phyloP scores from a whole-genome alignment of 225 moss, liverwort and hornwort genomes.

The Polytrichum formosum region DNA sequence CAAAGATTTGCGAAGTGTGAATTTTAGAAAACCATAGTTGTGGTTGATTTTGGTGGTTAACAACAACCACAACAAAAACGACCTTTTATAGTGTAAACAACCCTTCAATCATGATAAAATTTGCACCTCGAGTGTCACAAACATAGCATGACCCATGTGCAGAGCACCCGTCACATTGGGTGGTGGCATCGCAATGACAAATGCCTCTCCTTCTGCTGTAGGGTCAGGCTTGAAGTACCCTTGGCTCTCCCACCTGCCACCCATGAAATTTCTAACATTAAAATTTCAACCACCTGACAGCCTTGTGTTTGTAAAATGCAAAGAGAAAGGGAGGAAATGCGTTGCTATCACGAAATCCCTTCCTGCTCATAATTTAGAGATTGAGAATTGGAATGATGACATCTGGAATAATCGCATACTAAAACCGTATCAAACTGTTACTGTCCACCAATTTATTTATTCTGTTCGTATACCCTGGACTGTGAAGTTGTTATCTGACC shows the following conservation, averaged over 20 bases:
- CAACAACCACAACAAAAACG: too few relatives aligned
- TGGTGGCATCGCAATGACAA: conserved; percentile 96
- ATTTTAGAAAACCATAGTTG: too few relatives aligned
- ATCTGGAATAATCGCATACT: too few relatives aligned
- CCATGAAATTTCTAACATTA: too few relatives aligned
- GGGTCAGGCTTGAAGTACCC: conserved; percentile 83
- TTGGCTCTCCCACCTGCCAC: conserved; percentile 91
- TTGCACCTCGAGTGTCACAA: conserved; percentile 86
- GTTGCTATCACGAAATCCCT: background rate
- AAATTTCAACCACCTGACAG: background rate
- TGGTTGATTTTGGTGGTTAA: too few relatives aligned
- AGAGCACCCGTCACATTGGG: conserved; percentile 97
- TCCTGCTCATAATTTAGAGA: background rate
- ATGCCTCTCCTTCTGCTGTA: conserved; percentile 66
- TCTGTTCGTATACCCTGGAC: too few relatives aligned
- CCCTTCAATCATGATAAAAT: background rate
- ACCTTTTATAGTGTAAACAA: background rate
- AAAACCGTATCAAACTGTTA: too few relatives aligned
- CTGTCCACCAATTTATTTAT: too few relatives aligned
- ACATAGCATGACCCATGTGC: conserved; percentile 99
- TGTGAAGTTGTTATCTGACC: too few relatives aligned
- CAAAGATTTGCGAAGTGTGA: too few relatives aligned
- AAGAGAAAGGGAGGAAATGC: background rate
- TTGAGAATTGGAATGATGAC: background rate
- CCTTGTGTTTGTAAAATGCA: background rate